These are phyloP conservation scores for Podaxis sp. DNA, from an alignment of 768 basidiomycete species.

Conservation along the genomic window DNA sequence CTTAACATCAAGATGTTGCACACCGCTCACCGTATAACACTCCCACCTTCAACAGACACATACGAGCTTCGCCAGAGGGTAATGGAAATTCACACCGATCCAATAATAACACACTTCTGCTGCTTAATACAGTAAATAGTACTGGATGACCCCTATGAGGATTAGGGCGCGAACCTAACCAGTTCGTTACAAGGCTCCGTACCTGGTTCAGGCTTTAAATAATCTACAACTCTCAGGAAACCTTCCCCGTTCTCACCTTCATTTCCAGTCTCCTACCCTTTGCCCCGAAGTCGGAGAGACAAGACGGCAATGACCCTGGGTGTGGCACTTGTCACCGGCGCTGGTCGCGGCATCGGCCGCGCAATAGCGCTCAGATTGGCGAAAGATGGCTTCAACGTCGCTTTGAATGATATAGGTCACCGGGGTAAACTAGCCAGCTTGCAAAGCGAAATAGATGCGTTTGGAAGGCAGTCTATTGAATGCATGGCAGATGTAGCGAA, in stretches of 20 bases:
- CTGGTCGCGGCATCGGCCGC: conserved; percentile 46
- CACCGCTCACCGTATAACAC: too few species aligned
- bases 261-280: background rate
- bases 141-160: too few species aligned
- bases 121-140: too few species aligned
- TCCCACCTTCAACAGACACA: too few species aligned
- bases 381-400: conserved; percentile 43
- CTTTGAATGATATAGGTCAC: conserved; percentile 40
- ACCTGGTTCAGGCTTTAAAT: background rate
- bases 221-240: background rate
- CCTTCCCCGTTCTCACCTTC: background rate
- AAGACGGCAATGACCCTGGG: conserved; percentile 7
- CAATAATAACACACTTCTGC: too few species aligned
- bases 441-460: conserved; percentile 12
- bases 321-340: conserved; percentile 34
- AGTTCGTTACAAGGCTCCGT: background rate
- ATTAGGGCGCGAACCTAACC: too few species aligned
- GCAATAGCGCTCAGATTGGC: conserved; percentile 47
- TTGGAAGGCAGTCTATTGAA: conserved; percentile 13
- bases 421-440: conserved; percentile 23
- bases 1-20: too few species aligned
- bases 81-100: too few species aligned
- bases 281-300: background rate
- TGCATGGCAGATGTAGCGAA: conserved; percentile 18
- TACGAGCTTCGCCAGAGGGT: too few species aligned